Evolutionary conservation across 148 eudicot species (phyloP), one percentile per base, ranked within the genome.

Genomic region (Suaeda aralocaspica): DNA sequence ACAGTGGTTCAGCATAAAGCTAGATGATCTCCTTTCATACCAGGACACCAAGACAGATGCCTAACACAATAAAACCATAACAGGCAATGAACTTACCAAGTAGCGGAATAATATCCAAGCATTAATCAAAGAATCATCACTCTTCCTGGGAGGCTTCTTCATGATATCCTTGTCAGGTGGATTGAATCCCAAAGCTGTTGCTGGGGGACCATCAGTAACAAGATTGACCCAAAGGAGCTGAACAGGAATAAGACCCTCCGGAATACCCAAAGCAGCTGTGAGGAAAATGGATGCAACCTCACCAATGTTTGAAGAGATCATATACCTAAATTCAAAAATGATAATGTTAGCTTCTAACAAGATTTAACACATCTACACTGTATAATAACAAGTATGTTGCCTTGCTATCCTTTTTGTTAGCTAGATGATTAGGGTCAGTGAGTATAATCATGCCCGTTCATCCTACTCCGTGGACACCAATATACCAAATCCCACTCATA

Each of bases 211-310:
- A 79, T 92, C 97, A 53, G 97, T 92, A 33, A 92, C 97, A 65
- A 92, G 81, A 83, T 92, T 92, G 77, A 92, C 97, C 97, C 97
- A 92, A 34, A 92, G 82, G 80, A 92, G 97, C 87, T 92, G 96
- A 77, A 92, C 97, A 30, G 97, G 96, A 52, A 92, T 92, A 49
- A 92, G 82, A 64, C 97, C 95, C 67, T 92, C 97, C 0, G 97
- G 97, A 75, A 92, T 92, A 64, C 97, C 97, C 71, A 92, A 71
- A 71, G 92, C 97, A 42, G 96, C 94, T 16, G 98, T 88, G 70
- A 88, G 82, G 74, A 92, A 92, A 53, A 88, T 87, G 15, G 81
- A 90, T 26, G 88, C 89, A 57, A 87, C 93, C 84, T 92, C 94
- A 18, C 94, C 89, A 49, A 86, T 86, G 67, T 92, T 92, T 49